Evolutionary conservation across 441 rosid genomes (phyloP).

Genomic region (Sinapis alba): DNA sequence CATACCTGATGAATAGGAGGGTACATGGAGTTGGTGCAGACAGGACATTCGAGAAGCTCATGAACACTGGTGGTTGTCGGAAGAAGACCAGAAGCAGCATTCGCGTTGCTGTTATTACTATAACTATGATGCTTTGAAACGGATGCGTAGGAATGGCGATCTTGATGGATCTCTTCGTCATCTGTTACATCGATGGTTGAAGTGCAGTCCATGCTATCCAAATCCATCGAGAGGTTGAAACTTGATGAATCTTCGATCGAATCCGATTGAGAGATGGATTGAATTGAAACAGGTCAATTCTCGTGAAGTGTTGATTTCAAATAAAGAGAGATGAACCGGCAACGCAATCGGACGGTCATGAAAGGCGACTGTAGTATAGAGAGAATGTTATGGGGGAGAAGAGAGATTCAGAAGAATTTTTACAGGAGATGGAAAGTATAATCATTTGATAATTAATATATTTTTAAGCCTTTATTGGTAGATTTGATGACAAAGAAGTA

Average conservation of each 20-base stretch:
- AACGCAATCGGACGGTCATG: constrained; percentile 48
- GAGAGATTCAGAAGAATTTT: constrained; percentile 35
- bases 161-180: constrained; percentile 87
- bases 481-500: too few relatives aligned
- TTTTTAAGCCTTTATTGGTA: too few relatives aligned
- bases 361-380: constrained; percentile 26
- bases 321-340: constrained; percentile 38
- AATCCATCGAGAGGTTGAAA: constrained; percentile 52
- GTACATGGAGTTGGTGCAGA: constrained; percentile 96
- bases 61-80: constrained; percentile 88
- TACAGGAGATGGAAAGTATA: neutral
- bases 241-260: constrained; percentile 9
- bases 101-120: constrained; percentile 42
- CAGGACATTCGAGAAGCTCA: constrained; percentile 98
- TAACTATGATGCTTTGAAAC: constrained; percentile 57
- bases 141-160: constrained; percentile 57
- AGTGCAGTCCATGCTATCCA: constrained; percentile 75
- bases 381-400: constrained; percentile 19
- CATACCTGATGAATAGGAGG: constrained; percentile 98
- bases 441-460: constrained; percentile 29
- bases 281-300: constrained; percentile 37
- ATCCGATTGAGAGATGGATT: neutral
- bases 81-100: constrained; percentile 48
- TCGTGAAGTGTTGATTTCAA: constrained; percentile 27
- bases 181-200: constrained; percentile 70